Conservation (phyloP, 2,329 filamentous ascomycete species). For the Xylaria sp. region DNA sequence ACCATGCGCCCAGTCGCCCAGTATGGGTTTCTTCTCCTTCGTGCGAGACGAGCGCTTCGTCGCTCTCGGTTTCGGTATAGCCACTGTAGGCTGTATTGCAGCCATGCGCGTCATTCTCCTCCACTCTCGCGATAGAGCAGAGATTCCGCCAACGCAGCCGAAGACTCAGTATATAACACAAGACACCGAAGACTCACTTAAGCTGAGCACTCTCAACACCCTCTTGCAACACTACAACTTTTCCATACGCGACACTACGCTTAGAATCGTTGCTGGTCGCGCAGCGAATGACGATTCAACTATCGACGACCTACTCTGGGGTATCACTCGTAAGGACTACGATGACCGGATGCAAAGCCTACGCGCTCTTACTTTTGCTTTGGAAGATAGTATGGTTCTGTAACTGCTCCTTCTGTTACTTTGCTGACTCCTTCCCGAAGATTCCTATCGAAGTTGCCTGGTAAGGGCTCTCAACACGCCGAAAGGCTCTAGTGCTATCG, state of each 20-base stretch:
- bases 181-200: constrained; percentile 77
- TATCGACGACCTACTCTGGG: constrained; percentile 63
- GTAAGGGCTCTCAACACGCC: constrained; percentile 58
- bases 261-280: constrained; percentile 66
- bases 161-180: constrained; percentile 79
- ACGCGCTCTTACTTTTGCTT: constrained; percentile 65
- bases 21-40: constrained; percentile 55
- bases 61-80: constrained; percentile 64
- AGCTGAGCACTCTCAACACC: constrained; percentile 72
- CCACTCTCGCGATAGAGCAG: constrained; percentile 70
- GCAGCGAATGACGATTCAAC: constrained; percentile 67
- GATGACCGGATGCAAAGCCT: constrained; percentile 67
- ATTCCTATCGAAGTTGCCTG: constrained; percentile 53
- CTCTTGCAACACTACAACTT: constrained; percentile 77
- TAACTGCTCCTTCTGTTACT: background rate
- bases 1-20: constrained; percentile 39
- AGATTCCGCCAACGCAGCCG: constrained; percentile 71
- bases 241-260: constrained; percentile 75
- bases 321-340: constrained; percentile 68
- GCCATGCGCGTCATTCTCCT: constrained; percentile 68
- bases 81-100: constrained; percentile 67
- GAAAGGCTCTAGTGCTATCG: constrained; percentile 65
- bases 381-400: constrained; percentile 56
- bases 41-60: constrained; percentile 64
- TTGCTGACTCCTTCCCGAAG: constrained; percentile 43